A percentile compares a stretch with the other conserved stretches of the same genome.
Evolutionary conservation across 1,139 yeast species (phyloP).

Genomic region (Kurtzmaniella quercitrusa): DNA sequence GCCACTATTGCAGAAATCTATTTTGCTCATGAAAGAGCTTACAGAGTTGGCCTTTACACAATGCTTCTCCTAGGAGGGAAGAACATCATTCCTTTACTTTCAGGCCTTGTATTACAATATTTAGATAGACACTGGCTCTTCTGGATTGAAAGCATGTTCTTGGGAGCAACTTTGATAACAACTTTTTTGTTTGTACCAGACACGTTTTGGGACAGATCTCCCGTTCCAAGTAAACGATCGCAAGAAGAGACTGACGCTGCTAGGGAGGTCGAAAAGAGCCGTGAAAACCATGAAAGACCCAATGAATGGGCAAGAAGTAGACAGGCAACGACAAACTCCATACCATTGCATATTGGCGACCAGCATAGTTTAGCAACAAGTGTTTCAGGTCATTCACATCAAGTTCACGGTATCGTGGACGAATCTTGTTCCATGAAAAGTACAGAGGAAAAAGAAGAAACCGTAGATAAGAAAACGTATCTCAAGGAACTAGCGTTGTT

Average conservation of each 20-base stretch:
- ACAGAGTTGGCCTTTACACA: conserved; percentile 59
- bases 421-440: not conserved
- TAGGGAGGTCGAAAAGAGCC: conserved; percentile 27
- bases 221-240: conserved; percentile 47
- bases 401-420: not conserved
- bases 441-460: conserved; percentile 7
- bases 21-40: conserved; percentile 64
- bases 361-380: conserved; percentile 1
- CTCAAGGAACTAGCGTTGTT: conserved; percentile 19
- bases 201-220: conserved; percentile 60
- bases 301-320: conserved; percentile 28
- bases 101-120: conserved; percentile 49
- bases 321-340: conserved; percentile 15
- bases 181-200: conserved; percentile 59
- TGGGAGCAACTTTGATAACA: conserved; percentile 42
- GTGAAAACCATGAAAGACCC: conserved; percentile 28
- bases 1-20: conserved; percentile 62
- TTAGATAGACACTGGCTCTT: conserved; percentile 58
- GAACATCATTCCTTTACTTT: conserved; percentile 53
- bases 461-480: conserved; percentile 14
- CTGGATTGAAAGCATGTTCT: conserved; percentile 54
- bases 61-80: conserved; percentile 60
- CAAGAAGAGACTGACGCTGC: conserved; percentile 48
- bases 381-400: conserved; percentile 1
- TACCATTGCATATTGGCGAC: conserved; percentile 4